These are phyloP conservation scores for Fusarium brevicatenulatum DNA, from an alignment of 2,329 filamentous ascomycete genomes.

Conservation along the genomic window DNA sequence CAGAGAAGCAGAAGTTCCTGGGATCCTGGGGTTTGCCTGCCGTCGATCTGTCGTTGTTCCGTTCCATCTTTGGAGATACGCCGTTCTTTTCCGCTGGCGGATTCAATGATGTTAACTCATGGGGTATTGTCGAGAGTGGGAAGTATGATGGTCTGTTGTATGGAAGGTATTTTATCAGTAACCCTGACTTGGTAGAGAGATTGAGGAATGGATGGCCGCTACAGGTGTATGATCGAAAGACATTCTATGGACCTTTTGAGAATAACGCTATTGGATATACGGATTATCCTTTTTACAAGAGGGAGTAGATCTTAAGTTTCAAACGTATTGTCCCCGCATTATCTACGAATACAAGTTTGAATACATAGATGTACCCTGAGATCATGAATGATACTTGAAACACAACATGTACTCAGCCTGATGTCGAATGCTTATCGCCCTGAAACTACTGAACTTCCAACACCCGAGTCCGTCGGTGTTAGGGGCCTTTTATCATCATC, in stretches of 20 bases:
- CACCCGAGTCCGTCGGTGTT: constrained; percentile 17
- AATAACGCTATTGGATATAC: constrained; percentile 49
- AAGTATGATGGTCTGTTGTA: constrained; percentile 59
- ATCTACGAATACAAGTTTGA: background rate
- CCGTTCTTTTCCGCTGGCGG: constrained; percentile 67
- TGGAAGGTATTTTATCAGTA: constrained; percentile 59
- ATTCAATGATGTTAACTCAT: constrained; percentile 61
- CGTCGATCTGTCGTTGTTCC: constrained; percentile 59
- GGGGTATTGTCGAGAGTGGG: constrained; percentile 55
- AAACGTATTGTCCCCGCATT: accelerated
- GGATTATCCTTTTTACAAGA: constrained; percentile 46
- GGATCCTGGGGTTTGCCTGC: constrained; percentile 57
- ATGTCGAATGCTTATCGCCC: background rate
- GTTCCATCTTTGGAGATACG: constrained; percentile 61
- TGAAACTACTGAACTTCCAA: constrained; percentile 17
- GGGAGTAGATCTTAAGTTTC: background rate
- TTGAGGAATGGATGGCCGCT: constrained; percentile 54
- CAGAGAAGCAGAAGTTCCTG: constrained; percentile 61
- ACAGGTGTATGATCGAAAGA: constrained; percentile 54
- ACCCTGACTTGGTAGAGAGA: constrained; percentile 59
- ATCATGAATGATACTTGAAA: background rate
- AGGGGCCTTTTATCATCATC: background rate
- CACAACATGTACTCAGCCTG: background rate
- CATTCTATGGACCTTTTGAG: constrained; percentile 56
- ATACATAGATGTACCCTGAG: background rate